phyloP scores from a whole-genome alignment of 352 stramenopile species.

The Globisporangium nodosum region DNA sequence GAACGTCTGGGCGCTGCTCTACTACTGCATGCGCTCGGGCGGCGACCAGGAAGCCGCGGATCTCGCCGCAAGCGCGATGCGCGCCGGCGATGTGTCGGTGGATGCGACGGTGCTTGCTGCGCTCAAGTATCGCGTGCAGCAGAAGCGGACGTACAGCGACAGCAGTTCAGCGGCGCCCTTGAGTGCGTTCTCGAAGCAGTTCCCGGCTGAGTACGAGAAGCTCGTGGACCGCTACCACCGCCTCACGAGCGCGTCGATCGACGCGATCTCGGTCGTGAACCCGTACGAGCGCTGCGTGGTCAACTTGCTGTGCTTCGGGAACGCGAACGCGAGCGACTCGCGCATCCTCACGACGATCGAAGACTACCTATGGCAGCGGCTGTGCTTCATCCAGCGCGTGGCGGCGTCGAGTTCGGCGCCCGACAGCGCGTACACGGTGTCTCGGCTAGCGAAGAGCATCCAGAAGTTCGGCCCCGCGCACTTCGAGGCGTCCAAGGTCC shows the following conservation, averaged over 20 bases:
- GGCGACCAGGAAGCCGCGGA: conserved; percentile 65
- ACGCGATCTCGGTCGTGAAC: conserved; percentile 65
- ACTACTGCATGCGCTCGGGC: conserved; percentile 76
- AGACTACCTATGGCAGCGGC: conserved; percentile 82
- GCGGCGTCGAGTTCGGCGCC: conserved; percentile 24
- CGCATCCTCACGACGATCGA: conserved; percentile 79
- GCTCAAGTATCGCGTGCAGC: conserved; percentile 53
- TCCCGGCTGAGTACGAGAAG: conserved; percentile 50
- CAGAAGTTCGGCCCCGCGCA: conserved; percentile 68
- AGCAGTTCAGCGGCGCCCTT: conserved; percentile 23
- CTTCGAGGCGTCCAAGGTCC: conserved; percentile 47
- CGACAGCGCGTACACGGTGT: conserved; percentile 61
- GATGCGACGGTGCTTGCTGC: conserved; percentile 54
- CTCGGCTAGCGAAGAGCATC: conserved; percentile 59
- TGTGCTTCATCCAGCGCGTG: conserved; percentile 72
- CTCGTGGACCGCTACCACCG: conserved; percentile 66
- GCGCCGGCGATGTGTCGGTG: conserved; percentile 37
- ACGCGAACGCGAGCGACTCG: conserved; percentile 68
- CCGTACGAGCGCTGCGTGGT: conserved; percentile 76
- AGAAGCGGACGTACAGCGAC: conserved; percentile 44
- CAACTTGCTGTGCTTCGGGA: conserved; percentile 74
- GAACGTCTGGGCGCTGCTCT: conserved; percentile 72
- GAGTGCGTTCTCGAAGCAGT: conserved; percentile 64
- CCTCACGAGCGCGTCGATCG: conserved; percentile 64
- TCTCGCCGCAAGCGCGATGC: conserved; percentile 35